Evolutionary conservation across 2,329 filamentous ascomycete genomes (phyloP).

Genomic region (Paradendryphiella salina): DNA sequence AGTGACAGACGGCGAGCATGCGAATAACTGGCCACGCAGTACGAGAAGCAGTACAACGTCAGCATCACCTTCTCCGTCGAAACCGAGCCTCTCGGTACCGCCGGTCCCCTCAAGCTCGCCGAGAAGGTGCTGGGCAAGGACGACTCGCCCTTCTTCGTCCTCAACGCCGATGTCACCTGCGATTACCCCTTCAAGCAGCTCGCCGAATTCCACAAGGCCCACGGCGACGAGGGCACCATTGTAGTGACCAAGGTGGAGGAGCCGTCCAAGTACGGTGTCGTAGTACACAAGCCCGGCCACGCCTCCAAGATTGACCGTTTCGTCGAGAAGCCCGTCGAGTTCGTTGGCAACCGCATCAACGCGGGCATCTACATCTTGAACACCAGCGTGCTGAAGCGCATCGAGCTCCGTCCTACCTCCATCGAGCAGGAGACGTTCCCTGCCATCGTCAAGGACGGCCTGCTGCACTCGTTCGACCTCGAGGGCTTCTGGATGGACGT

Average conservation of each 20-base stretch:
- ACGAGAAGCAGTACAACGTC: conserved; percentile 89
- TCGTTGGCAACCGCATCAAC: conserved; percentile 98
- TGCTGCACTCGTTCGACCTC: conserved; percentile 93
- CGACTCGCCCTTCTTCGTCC: conserved; percentile 92
- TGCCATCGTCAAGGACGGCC: conserved; percentile 82
- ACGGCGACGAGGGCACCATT: conserved; percentile 96
- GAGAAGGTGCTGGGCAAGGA: conserved; percentile 92
- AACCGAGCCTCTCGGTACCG: conserved; percentile 90
- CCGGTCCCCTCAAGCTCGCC: conserved; percentile 91
- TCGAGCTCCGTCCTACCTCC: conserved; percentile 93
- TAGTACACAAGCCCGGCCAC: conserved; percentile 95
- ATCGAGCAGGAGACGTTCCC: conserved; percentile 99
- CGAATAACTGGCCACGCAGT: conserved; percentile 53
- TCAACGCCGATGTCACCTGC: conserved; percentile 98
- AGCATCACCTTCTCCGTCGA: conserved; percentile 98
- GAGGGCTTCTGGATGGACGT: conserved; percentile 99
- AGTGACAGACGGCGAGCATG: conserved; percentile 1
- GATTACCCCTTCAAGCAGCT: conserved; percentile 94
- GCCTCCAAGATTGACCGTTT: conserved; percentile 93
- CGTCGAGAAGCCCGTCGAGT: conserved; percentile 98
- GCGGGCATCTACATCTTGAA: conserved; percentile 98
- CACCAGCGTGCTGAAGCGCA: conserved; percentile 84
- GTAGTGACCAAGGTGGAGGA: conserved; percentile 99
- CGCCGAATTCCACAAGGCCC: conserved; percentile 85
- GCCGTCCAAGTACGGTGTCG: conserved; percentile 97